Evolutionary conservation across 208 protist genomes (phyloP).

Genomic region (Trypanosoma congolense): DNA sequence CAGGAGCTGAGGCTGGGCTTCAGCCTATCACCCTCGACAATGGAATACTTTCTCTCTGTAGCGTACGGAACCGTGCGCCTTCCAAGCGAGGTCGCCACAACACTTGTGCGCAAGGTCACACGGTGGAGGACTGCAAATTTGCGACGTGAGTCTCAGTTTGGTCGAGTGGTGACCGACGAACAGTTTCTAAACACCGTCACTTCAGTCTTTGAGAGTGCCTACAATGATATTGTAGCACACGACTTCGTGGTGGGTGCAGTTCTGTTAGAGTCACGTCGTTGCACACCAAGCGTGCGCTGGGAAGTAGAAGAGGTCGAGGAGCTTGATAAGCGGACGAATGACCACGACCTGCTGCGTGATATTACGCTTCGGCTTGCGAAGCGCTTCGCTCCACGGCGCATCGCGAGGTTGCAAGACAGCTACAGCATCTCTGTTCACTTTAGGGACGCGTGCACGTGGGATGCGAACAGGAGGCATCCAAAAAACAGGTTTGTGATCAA

Average conservation of each 20-base stretch:
- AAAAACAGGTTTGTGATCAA: not conserved
- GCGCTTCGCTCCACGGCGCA: constrained; percentile 21
- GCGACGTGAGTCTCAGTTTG: constrained; percentile 35
- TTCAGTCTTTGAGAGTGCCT: constrained; percentile 10
- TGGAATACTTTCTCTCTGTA: constrained; percentile 32
- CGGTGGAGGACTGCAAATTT: constrained; percentile 20
- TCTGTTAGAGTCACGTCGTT: constrained; percentile 20
- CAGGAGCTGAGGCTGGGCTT: constrained; percentile 39
- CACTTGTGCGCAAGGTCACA: constrained; percentile 21
- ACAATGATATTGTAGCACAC: constrained; percentile 21
- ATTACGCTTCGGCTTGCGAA: constrained; percentile 6
- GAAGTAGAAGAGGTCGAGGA: constrained; percentile 16
- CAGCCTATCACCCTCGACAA: constrained; percentile 42
- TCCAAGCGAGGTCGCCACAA: constrained; percentile 28
- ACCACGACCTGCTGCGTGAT: constrained; percentile 15
- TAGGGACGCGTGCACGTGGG: constrained; percentile 18
- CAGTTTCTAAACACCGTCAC: constrained; percentile 36
- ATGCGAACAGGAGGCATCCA: not conserved
- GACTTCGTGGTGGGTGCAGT: constrained; percentile 27
- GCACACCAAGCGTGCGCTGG: constrained; percentile 14
- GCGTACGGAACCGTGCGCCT: constrained; percentile 52
- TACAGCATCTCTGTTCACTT: constrained; percentile 22
- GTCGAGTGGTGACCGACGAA: constrained; percentile 51
- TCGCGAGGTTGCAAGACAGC: constrained; percentile 6
- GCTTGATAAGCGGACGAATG: constrained; percentile 14